phyloP scores from a whole-genome alignment of 2,329 filamentous ascomycete genomes.

The Cordyceps farinosa region DNA sequence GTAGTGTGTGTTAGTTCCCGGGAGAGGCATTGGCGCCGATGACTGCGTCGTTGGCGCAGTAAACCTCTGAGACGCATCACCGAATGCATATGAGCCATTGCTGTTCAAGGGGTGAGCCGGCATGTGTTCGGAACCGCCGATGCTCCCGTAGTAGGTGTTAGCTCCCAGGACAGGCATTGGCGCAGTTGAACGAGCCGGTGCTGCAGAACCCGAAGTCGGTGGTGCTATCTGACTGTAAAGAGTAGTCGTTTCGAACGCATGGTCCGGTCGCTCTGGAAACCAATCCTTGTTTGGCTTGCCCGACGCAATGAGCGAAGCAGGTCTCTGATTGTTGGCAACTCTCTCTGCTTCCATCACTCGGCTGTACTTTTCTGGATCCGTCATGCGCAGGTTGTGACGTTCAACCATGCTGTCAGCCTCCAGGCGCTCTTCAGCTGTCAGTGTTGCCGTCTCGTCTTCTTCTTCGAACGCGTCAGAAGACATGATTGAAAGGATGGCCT shows the following conservation, averaged over 20 bases:
- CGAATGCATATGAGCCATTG: not conserved
- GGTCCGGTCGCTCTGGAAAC: not conserved
- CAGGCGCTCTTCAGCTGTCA: constrained; percentile 59
- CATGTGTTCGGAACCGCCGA: not conserved
- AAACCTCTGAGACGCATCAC: not conserved
- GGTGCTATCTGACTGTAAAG: constrained; percentile 1
- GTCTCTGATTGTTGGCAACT: not conserved
- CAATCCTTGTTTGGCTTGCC: constrained; percentile 10
- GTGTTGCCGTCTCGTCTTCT: constrained; percentile 53
- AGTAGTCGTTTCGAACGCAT: not conserved
- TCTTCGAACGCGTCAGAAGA: constrained; percentile 70
- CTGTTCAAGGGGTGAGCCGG: not conserved
- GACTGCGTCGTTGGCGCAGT: not conserved
- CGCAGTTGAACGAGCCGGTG: constrained; percentile 8
- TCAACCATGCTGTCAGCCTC: constrained; percentile 46
- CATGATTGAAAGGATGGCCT: constrained; percentile 53
- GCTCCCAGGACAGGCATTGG: not conserved
- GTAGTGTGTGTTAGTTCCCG: not conserved
- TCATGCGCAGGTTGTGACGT: constrained; percentile 32
- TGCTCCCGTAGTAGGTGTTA: constrained; percentile 1
- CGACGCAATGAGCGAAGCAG: not conserved
- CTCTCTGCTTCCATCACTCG: constrained; percentile 20
- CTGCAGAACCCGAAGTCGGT: constrained; percentile 17
- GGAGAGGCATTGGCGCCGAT: not conserved
- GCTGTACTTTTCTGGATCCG: constrained; percentile 32